phyloP scores from a whole-genome alignment of 2,329 filamentous ascomycete genomes.

The Phialophora chinensis region DNA sequence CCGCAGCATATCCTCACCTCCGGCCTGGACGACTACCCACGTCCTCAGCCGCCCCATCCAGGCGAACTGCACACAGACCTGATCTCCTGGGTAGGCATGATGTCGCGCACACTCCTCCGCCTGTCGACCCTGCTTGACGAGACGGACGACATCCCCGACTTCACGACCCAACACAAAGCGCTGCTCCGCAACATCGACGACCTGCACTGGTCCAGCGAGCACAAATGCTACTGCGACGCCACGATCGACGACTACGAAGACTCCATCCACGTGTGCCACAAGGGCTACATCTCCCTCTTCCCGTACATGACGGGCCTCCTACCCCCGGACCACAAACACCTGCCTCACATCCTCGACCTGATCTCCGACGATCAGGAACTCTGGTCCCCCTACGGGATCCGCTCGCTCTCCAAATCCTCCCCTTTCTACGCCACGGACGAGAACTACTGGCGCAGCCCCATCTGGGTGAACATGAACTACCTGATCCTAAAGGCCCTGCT shows the following conservation, averaged over 20 bases:
- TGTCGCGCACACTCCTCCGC: conserved; percentile 82
- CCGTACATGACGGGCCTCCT: conserved; percentile 88
- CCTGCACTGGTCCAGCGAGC: conserved; percentile 85
- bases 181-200: conserved; percentile 88
- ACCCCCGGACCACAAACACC: conserved; percentile 71
- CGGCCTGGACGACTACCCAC: conserved; percentile 94
- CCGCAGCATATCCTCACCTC: conserved; percentile 87
- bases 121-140: conserved; percentile 79
- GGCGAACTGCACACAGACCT: conserved; percentile 95
- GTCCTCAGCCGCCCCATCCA: conserved; percentile 89
- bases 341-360: conserved; percentile 77
- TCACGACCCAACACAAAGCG: conserved; percentile 72
- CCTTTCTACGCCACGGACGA: conserved; percentile 86
- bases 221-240: conserved; percentile 88
- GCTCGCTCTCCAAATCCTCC: conserved; percentile 84
- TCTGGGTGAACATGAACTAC: conserved; percentile 98
- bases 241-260: conserved; percentile 97
- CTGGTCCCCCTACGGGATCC: conserved; percentile 88
- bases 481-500: conserved; percentile 77
- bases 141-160: conserved; percentile 75
- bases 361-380: conserved; percentile 81
- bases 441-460: conserved; percentile 94
- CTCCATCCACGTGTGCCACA: conserved; percentile 86
- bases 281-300: conserved; percentile 92
- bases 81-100: conserved; percentile 96